phyloP scores from a whole-genome alignment of 2,329 filamentous ascomycete genomes.

The Fusarium sp. region DNA sequence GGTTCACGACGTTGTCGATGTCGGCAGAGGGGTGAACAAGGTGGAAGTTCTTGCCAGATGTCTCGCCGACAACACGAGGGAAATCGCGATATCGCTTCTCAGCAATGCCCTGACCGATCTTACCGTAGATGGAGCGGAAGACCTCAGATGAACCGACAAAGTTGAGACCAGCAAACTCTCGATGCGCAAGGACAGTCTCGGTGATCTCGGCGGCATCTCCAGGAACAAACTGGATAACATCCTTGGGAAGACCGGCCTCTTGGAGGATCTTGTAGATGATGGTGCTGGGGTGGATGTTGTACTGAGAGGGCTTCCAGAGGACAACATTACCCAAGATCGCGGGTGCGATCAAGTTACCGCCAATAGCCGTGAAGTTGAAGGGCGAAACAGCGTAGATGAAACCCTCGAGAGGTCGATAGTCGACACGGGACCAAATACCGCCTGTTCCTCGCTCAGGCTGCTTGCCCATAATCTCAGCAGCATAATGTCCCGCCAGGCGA shows the following conservation, averaged over 20 bases:
- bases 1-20: constrained; percentile 81
- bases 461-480: constrained; percentile 61
- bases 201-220: constrained; percentile 89
- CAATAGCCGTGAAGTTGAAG: constrained; percentile 97
- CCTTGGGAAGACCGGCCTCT: constrained; percentile 87
- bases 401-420: constrained; percentile 91
- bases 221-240: constrained; percentile 94
- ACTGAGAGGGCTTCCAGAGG: constrained; percentile 93
- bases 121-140: constrained; percentile 88
- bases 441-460: constrained; percentile 53
- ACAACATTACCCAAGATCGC: constrained; percentile 95
- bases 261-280: constrained; percentile 90
- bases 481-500: constrained; percentile 93
- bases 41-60: constrained; percentile 95
- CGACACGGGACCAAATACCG: constrained; percentile 72
- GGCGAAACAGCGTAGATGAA: constrained; percentile 95
- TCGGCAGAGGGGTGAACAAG: constrained; percentile 83
- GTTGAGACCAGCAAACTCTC: constrained; percentile 88
- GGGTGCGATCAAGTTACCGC: constrained; percentile 85
- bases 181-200: constrained; percentile 79
- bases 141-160: constrained; percentile 94
- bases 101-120: constrained; percentile 84
- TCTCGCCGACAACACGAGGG: constrained; percentile 90
- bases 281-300: constrained; percentile 87
- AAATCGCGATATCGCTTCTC: constrained; percentile 87